Conservation (phyloP, 306 rosid genomes). For the Ziziphus jujuba region DNA sequence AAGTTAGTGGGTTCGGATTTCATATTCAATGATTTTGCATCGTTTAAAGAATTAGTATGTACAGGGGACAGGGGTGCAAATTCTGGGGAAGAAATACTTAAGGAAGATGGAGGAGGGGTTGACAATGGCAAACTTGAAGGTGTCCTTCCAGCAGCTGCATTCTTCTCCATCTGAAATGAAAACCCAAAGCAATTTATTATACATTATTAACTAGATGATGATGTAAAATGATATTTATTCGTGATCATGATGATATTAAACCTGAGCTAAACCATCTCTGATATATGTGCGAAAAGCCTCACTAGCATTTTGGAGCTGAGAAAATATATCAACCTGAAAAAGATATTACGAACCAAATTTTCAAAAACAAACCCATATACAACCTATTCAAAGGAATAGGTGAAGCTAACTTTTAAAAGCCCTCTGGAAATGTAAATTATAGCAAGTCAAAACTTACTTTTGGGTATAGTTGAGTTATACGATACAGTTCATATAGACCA, state of each 20-base stretch:
- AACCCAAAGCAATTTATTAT: constrained; percentile 5
- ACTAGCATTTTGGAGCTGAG: constrained; percentile 98
- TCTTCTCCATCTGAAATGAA: constrained; percentile 89
- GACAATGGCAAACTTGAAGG: constrained; percentile 91
- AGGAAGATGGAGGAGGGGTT: constrained; percentile 92
- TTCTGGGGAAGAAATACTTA: constrained; percentile 79
- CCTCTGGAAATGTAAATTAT: constrained; percentile 6
- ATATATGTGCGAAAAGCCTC: constrained; percentile 98
- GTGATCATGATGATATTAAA: constrained; percentile 23
- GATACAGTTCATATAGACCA: constrained; percentile 88
- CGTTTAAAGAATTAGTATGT: constrained; percentile 70
- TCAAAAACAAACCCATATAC: not conserved
- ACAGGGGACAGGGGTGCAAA: constrained; percentile 85
- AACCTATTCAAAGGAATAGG: not conserved
- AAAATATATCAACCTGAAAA: constrained; percentile 89
- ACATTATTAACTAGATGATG: not conserved
- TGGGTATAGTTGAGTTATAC: constrained; percentile 95
- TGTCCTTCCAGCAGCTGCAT: constrained; percentile 97
- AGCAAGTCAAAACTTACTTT: constrained; percentile 46
- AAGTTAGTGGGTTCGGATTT: constrained; percentile 83
- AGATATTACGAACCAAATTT: constrained; percentile 17
- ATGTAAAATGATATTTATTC: not conserved
- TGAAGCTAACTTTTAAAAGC: not conserved
- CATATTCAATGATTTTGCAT: constrained; percentile 58
- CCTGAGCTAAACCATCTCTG: constrained; percentile 98